Base-by-base conservation (phyloP, 2,329 filamentous ascomycete genomes). In the Aspergillus floridensis region DNA sequence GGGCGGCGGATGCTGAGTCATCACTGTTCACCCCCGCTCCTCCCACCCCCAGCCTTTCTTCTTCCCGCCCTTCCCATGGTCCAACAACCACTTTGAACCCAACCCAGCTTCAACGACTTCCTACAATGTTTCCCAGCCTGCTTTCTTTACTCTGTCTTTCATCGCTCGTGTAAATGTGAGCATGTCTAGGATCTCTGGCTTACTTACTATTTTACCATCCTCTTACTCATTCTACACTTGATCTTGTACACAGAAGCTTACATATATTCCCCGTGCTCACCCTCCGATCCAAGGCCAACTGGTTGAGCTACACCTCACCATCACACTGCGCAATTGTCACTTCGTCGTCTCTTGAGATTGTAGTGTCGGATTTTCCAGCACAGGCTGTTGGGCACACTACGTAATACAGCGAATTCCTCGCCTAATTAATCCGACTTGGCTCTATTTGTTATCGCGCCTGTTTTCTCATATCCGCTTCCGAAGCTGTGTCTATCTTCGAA, bases 301-400 rank as follows among this genome's bases (percentile, higher is more conserved):
- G 38, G 53, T 55, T 29, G 41, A 41, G 53, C 49, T 41, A 58
- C 55, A 47, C 11, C 50, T 38, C 54, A 24, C 41, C 47, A 44
- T 44, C 38, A n/a, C 29, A 31, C 41, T 29, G 26, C 44, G 35
- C 53, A 29, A 48, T 31, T 12, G 12, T 48, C 41, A 14, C 49
- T 50, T 56, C 53, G 53, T 55, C 53, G 38, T 53, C 52, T 58
- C 55, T 31, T 58, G 55, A 49, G 53, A 58, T 53, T 64, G 58
- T 63, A 65, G 65, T 67, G 64, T 71, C 68, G 60, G 61, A 62
- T 59, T 62, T 58, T 66, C 59, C 66, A 65, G 66, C 70, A 66
- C 65, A 65, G 69, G 67, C 71, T 74, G 70, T 70, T 74, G 69
- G 68, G 65, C 70, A 72, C 69, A 64, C 67, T 66, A 61, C n/a